These are phyloP conservation scores for Fusarium graminum DNA, from an alignment of 2,329 filamentous ascomycete species.

Conservation along the genomic window DNA sequence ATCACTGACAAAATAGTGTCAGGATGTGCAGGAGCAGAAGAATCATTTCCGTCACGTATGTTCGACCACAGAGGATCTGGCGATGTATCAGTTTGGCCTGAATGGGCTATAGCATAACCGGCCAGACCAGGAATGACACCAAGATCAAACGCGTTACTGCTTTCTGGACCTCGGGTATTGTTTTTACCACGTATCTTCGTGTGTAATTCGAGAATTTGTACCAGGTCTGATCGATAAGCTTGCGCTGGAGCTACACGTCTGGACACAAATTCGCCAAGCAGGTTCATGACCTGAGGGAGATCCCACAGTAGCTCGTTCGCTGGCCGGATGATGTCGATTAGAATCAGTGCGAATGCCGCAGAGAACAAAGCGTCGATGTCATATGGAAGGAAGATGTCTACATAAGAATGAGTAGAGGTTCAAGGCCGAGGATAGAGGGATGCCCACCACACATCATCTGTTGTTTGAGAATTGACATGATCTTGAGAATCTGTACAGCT, in stretches of 20 bases:
- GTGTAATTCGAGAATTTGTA: constrained; percentile 36
- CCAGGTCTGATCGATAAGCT: constrained; percentile 34
- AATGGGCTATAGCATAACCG: constrained; percentile 25
- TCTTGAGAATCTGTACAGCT: constrained; percentile 35
- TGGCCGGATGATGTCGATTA: constrained; percentile 39
- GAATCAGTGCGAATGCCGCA: constrained; percentile 34
- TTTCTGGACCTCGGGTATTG: background rate
- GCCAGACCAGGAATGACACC: constrained; percentile 4
- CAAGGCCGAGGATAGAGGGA: too few species aligned
- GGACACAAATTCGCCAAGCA: constrained; percentile 35
- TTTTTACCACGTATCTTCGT: constrained; percentile 24
- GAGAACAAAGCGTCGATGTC: constrained; percentile 42
- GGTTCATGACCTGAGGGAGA: constrained; percentile 37
- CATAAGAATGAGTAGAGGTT: background rate
- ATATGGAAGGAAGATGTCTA: constrained; percentile 41
- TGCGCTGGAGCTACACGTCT: constrained; percentile 37
- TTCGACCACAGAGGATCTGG: constrained; percentile 41
- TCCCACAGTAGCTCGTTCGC: constrained; percentile 42
- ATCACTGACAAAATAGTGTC: constrained; percentile 38
- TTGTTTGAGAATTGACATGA: constrained; percentile 33
- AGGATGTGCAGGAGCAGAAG: constrained; percentile 8
- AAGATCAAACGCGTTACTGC: background rate
- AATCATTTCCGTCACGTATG: constrained; percentile 5
- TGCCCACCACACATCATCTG: constrained; percentile 40
- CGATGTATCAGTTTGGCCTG: constrained; percentile 13